Evolutionary conservation across 2,329 filamentous ascomycete species (phyloP).

Genomic region (Purpureocillium takamizusanense): DNA sequence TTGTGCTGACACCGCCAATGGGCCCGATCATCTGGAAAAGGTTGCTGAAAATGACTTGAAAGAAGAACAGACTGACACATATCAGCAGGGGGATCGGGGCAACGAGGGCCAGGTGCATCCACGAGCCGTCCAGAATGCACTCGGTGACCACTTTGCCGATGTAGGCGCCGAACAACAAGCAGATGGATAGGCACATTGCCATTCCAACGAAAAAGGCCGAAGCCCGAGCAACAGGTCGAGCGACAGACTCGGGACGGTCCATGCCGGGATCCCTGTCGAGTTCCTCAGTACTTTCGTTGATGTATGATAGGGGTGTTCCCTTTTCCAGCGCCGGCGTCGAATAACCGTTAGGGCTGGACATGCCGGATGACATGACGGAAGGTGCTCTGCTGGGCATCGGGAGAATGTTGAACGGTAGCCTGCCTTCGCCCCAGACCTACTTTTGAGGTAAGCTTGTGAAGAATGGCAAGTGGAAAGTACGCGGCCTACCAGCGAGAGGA

Average conservation of each 20-base stretch:
- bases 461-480: neutral
- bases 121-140: slow-evolving; percentile 27
- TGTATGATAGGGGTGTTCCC: slow-evolving; percentile 3
- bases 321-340: slow-evolving; percentile 12
- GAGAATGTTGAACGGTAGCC: slow-evolving; percentile 8
- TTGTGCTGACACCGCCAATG: slow-evolving; percentile 30
- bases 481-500: slow-evolving; percentile 14
- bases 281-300: slow-evolving; percentile 13
- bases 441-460: neutral
- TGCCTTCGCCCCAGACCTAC: slow-evolving; percentile 17
- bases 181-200: slow-evolving; percentile 25
- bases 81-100: slow-evolving; percentile 25
- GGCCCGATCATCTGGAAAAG: slow-evolving; percentile 40
- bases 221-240: slow-evolving; percentile 26
- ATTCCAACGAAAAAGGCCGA: slow-evolving; percentile 29
- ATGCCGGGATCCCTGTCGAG: slow-evolving; percentile 14
- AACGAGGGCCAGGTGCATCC: slow-evolving; percentile 26
- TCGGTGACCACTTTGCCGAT: slow-evolving; percentile 26
- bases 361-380: slow-evolving; percentile 9
- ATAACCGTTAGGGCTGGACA: slow-evolving; percentile 8
- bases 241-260: slow-evolving; percentile 27
- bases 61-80: slow-evolving; percentile 28
- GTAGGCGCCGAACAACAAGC: slow-evolving; percentile 27
- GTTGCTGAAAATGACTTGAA: slow-evolving; percentile 29
- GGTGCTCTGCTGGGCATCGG: slow-evolving; percentile 8